Percentiles rank a stretch among this genome's conserved stretches.
phyloP scores from a whole-genome alignment of 2,329 filamentous ascomycete genomes.

The Ophiostoma novo-ulmi region DNA sequence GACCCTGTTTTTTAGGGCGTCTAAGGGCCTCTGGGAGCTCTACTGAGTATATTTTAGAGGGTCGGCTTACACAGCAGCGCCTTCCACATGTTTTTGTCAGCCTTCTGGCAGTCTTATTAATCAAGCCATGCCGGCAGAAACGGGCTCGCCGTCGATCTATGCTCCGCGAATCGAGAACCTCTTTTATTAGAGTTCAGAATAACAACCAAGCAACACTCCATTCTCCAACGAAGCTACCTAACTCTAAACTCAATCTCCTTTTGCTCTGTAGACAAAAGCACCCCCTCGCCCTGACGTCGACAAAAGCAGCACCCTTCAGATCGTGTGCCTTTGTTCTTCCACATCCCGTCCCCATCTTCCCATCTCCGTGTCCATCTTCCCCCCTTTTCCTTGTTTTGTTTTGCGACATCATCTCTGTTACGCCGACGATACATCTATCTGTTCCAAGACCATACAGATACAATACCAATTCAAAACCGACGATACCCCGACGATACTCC shows the following conservation, averaged over 20 bases:
- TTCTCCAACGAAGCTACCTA: not conserved
- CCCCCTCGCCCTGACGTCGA: not conserved
- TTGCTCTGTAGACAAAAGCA: not conserved
- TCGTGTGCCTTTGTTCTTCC: constrained; percentile 11
- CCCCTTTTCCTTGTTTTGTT: constrained; percentile 9
- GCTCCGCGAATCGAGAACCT: constrained; percentile 22
- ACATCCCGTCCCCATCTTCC: constrained; percentile 11
- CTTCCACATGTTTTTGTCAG: constrained; percentile 1
- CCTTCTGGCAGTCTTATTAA: constrained; percentile 2
- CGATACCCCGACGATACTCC: constrained; percentile 1
- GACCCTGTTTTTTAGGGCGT: constrained; percentile 12
- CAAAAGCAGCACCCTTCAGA: not conserved
- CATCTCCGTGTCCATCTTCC: not conserved
- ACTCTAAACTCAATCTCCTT: not conserved
- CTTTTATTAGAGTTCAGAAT: constrained; percentile 5
- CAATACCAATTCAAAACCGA: not conserved
- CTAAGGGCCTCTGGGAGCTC: not conserved
- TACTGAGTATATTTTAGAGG: not conserved
- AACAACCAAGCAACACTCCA: not conserved
- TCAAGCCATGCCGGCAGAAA: constrained; percentile 14
- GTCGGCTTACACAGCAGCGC: not conserved
- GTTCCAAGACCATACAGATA: not conserved
- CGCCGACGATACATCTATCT: not conserved
- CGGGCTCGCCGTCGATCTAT: constrained; percentile 19
- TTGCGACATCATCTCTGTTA: constrained; percentile 1